A percentile compares a stretch with the other conserved stretches of the same genome.
These are phyloP conservation scores for Ensete glaucum DNA, from an alignment of 176 grass and related monocot species.

Conservation along the genomic window DNA sequence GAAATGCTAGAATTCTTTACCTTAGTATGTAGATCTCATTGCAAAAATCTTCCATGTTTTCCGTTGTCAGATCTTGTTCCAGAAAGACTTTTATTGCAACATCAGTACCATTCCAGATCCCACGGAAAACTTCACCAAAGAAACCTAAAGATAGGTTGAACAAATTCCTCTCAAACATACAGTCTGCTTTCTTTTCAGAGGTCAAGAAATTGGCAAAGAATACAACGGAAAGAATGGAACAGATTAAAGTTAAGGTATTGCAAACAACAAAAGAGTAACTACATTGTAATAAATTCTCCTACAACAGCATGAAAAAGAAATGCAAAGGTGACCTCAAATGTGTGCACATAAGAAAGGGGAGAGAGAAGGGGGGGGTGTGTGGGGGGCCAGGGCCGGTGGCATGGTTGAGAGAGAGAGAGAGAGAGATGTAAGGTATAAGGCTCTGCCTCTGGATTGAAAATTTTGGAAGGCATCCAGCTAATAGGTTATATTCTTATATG, in stretches of 20 bases:
- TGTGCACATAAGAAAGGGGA: too few species aligned
- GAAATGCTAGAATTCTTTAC: constrained; percentile 24
- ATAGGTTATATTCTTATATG: not conserved
- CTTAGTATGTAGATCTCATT: constrained; percentile 98
- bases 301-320: too few species aligned
- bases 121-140: constrained; percentile 96
- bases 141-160: constrained; percentile 40
- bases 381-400: too few species aligned
- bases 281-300: too few species aligned
- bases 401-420: too few species aligned
- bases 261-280: too few species aligned
- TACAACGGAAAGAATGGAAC: not conserved
- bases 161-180: not conserved
- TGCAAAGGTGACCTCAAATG: too few species aligned
- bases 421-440: not conserved
- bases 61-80: constrained; percentile 94
- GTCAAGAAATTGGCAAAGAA: not conserved
- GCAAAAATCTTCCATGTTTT: constrained; percentile 99
- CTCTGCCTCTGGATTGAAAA: not conserved
- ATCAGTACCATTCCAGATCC: constrained; percentile 99
- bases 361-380: too few species aligned
- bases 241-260: too few species aligned
- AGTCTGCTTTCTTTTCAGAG: not conserved
- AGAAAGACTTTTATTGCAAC: constrained; percentile 99
- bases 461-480: not conserved